Evolutionary conservation across 192 early-diverging fungal species (phyloP).

Genomic region (Entophlyctis luteolus): DNA sequence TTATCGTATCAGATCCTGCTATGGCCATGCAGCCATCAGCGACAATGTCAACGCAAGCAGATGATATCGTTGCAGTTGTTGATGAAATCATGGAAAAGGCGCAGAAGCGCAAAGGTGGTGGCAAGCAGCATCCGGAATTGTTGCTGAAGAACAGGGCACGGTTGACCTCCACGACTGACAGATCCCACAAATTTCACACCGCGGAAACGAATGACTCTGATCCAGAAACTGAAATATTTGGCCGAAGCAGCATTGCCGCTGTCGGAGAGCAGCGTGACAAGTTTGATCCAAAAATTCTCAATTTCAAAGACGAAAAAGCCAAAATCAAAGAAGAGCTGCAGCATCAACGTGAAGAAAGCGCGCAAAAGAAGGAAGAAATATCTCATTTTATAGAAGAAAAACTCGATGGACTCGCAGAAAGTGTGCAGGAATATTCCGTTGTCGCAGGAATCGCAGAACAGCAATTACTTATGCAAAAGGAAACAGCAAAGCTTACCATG

Average conservation of each 20-base stretch:
- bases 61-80: background rate
- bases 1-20: background rate
- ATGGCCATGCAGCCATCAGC: background rate
- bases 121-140: no score
- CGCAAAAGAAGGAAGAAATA: background rate
- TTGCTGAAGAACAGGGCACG: background rate
- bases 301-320: constrained; percentile 1
- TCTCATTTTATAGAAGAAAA: background rate
- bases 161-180: background rate
- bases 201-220: background rate
- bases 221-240: background rate
- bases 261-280: background rate
- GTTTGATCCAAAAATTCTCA: background rate
- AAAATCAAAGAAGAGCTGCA: background rate
- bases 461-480: background rate
- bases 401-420: background rate
- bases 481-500: background rate
- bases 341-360: constrained; percentile 3
- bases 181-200: background rate
- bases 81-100: background rate
- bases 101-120: no score
- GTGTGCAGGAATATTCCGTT: background rate
- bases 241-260: no score
- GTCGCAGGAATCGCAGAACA: background rate
- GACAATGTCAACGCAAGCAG: background rate